These are phyloP conservation scores for Syzygium syzygioides DNA, from an alignment of 441 rosid species.

Conservation along the genomic window DNA sequence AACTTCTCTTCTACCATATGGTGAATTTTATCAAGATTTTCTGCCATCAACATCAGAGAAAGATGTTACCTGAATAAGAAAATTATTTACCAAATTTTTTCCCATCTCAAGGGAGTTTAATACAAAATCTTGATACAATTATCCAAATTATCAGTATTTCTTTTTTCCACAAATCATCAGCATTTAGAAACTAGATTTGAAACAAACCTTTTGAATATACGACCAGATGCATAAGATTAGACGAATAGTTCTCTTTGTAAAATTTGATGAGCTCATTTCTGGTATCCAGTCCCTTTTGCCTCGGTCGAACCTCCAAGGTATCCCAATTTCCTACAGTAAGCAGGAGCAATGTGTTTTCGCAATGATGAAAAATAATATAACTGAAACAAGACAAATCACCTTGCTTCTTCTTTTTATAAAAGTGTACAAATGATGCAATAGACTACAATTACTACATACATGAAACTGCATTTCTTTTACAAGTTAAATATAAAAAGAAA, in stretches of 20 bases:
- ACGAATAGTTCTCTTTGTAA: conserved; percentile 76
- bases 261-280: conserved; percentile 76
- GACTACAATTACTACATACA: not conserved
- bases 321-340: conserved; percentile 70
- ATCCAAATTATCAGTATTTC: not conserved
- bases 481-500: not conserved
- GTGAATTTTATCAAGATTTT: conserved; percentile 68
- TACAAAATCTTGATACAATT: not conserved
- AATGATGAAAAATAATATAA: not conserved
- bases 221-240: conserved; percentile 87
- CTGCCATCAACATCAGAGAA: conserved; percentile 29
- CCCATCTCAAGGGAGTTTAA: not conserved
- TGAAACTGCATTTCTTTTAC: not conserved
- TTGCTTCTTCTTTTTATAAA: not conserved
- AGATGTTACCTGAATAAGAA: not conserved
- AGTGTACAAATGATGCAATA: not conserved
- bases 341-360: not conserved
- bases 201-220: conserved; percentile 74
- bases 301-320: conserved; percentile 77
- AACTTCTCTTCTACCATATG: conserved; percentile 58
- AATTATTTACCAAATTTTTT: not conserved
- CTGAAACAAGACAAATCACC: not conserved
- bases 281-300: conserved; percentile 70
- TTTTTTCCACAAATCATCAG: not conserved
- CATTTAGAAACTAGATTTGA: conserved; percentile 1